A percentile compares a stretch with the other conserved stretches of the same genome.
phyloP scores from a whole-genome alignment of 2,329 filamentous ascomycete species.

The Pseudopithomyces maydicus region DNA sequence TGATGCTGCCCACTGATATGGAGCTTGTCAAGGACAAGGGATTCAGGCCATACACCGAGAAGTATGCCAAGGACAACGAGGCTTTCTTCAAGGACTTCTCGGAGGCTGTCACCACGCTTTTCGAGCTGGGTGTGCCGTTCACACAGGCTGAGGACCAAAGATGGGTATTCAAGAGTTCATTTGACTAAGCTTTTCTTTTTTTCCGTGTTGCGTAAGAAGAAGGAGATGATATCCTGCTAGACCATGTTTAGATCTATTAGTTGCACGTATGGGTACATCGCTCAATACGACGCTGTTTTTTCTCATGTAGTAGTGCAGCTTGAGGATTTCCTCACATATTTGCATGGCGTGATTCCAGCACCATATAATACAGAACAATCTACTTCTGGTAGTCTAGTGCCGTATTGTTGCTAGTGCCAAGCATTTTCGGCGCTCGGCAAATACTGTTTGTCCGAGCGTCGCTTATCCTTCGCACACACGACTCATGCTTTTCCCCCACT shows the following conservation, averaged over 20 bases:
- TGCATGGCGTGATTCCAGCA: no score
- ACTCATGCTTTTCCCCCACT: no score
- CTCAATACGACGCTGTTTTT: constrained; percentile 21
- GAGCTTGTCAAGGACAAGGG: constrained; percentile 85
- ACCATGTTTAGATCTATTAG: constrained; percentile 14
- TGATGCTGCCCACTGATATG: constrained; percentile 97
- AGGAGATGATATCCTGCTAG: constrained; percentile 39
- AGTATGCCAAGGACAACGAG: constrained; percentile 90
- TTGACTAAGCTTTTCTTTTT: constrained; percentile 30
- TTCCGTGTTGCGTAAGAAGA: neutral
- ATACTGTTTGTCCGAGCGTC: no score
- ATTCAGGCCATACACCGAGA: constrained; percentile 79
- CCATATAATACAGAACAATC: no score
- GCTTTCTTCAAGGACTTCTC: constrained; percentile 94
- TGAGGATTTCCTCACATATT: no score
- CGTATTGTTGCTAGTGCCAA: no score
- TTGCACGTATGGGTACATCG: neutral
- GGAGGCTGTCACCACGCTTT: constrained; percentile 77
- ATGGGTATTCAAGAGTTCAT: constrained; percentile 53
- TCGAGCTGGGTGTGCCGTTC: constrained; percentile 95
- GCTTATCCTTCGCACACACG: no score
- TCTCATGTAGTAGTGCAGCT: neutral
- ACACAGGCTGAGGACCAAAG: constrained; percentile 54
- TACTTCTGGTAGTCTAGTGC: no score
- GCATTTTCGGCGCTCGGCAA: no score